Conservation (phyloP, 208 protist species). For the Acanthamoeba culbertsoni region DNA sequence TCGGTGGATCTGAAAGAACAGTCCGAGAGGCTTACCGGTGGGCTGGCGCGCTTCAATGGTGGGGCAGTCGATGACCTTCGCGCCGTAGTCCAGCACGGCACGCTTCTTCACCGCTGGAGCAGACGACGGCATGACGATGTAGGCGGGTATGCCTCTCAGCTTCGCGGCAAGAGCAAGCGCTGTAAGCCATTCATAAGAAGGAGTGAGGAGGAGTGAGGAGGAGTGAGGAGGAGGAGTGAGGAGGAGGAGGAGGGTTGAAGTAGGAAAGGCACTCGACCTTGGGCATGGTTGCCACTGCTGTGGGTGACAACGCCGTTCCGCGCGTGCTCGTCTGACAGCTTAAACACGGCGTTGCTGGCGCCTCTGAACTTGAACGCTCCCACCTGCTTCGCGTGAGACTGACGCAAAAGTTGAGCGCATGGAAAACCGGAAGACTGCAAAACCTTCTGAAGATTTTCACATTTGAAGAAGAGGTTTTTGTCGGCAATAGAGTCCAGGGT, state of each 20-base stretch:
- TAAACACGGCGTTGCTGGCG: constrained; percentile 78
- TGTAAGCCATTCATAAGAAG: neutral
- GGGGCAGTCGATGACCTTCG: constrained; percentile 66
- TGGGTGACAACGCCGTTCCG: constrained; percentile 79
- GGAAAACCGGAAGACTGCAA: neutral
- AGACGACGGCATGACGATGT: constrained; percentile 81
- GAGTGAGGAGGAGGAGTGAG: neutral
- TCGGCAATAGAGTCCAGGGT: constrained; percentile 54
- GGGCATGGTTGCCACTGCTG: constrained; percentile 77
- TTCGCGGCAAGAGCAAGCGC: constrained; percentile 77
- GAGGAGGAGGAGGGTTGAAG: neutral
- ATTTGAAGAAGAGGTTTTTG: constrained; percentile 72
- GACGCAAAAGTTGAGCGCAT: neutral
- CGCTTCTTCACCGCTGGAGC: constrained; percentile 79
- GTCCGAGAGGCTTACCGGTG: too few relatives aligned
- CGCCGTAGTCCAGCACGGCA: constrained; percentile 77
- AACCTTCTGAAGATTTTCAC: constrained; percentile 78
- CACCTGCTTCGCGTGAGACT: constrained; percentile 65
- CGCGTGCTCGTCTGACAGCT: constrained; percentile 66
- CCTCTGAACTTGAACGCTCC: constrained; percentile 85
- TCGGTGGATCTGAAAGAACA: neutral
- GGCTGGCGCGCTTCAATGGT: neutral
- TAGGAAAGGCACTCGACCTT: constrained; percentile 58
- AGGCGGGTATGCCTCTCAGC: constrained; percentile 66
- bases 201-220: neutral